A percentile compares a stretch with the other conserved stretches of the same genome.
Evolutionary conservation across 202 grass and related monocot genomes (phyloP).

Genomic region (Musa balbisiana): DNA sequence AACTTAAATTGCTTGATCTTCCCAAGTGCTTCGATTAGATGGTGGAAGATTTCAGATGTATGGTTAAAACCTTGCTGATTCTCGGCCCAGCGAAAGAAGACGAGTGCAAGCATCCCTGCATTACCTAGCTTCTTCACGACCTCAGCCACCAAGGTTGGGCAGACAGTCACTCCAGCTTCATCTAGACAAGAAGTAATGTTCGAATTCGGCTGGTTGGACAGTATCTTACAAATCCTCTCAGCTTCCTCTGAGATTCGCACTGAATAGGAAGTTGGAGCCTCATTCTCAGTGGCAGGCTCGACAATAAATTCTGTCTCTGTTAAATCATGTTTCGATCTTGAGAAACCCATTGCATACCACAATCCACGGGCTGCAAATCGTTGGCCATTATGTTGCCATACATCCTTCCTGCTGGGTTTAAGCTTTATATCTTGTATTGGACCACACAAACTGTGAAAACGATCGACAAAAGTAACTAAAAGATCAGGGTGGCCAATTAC

Average conservation of each 20-base stretch:
- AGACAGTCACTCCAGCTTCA: constrained; percentile 27
- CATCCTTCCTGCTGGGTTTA: not conserved
- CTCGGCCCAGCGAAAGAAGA: constrained; percentile 73
- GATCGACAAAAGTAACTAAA: not conserved
- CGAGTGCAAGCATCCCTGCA: constrained; percentile 42
- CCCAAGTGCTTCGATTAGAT: constrained; percentile 65
- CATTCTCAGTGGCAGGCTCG: not conserved
- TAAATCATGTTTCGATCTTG: not conserved
- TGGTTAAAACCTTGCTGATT: constrained; percentile 52
- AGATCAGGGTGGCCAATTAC: not conserved
- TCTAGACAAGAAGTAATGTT: constrained; percentile 31
- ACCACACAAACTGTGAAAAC: not conserved
- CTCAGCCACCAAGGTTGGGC: constrained; percentile 37
- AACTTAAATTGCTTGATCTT: constrained; percentile 83
- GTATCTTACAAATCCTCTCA: constrained; percentile 41
- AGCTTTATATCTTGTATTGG: not conserved
- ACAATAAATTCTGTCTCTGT: constrained; percentile 13
- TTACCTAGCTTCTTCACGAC: constrained; percentile 60
- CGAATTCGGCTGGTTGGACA: constrained; percentile 29
- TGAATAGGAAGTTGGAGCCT: not conserved
- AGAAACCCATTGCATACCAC: not conserved
- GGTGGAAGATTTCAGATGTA: constrained; percentile 48
- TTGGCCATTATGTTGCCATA: not conserved
- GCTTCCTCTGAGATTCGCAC: constrained; percentile 4
- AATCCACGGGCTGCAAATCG: not conserved